Base-by-base conservation (phyloP, 352 stramenopile species). In the Globisporangium iwayamae region DNA sequence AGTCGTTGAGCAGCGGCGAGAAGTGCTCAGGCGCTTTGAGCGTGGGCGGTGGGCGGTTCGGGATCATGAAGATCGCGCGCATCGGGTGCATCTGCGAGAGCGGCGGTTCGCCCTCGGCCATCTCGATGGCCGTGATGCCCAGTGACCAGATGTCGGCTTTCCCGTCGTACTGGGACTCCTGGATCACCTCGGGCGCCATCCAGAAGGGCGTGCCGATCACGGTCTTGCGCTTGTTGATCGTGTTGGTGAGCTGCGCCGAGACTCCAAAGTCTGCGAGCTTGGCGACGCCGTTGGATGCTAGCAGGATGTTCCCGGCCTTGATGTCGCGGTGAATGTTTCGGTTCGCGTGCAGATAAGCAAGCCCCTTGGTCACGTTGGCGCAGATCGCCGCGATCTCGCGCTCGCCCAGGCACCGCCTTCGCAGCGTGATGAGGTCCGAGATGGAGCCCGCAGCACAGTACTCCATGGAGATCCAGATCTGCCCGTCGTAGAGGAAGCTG, bases 131-230 rank as follows among this genome's bases (percentile, higher is more conserved):
- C 1, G 90, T 97, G 68, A 97, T 96, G 0, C 90, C 86, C 38
- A 94, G 71, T 39, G 83, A 92, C 83, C 83, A 94, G 56, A 94
- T 80, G 43, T 94, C 85, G 14, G 83, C 85, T 61, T 94, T 95
- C 53, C 78, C 73, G 63, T 96, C 84, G 66, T 96, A 94, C 56
- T 87, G 71, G 20, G 89, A 81, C 75, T 96, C 76, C 65, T 91
- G 81, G 51, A 97, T 97, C 39, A 97, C 90, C 63, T 97, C 89
- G 5, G 89, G 89, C 22, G 90, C 89, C 90, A 97, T 97, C 88
- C 89, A 97, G 70, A 95, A 97, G 6, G 90, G 90, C 18, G 90
- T 96, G 28, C 90, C 90, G 45, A 96, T 90, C 34, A 96, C 88
- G 9, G 89, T 97, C 48, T 91, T 85, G n/a, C 89, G 87, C 69